Base-by-base conservation (phyloP, 495 filamentous ascomycete species). In the Ramalina intermedia region DNA sequence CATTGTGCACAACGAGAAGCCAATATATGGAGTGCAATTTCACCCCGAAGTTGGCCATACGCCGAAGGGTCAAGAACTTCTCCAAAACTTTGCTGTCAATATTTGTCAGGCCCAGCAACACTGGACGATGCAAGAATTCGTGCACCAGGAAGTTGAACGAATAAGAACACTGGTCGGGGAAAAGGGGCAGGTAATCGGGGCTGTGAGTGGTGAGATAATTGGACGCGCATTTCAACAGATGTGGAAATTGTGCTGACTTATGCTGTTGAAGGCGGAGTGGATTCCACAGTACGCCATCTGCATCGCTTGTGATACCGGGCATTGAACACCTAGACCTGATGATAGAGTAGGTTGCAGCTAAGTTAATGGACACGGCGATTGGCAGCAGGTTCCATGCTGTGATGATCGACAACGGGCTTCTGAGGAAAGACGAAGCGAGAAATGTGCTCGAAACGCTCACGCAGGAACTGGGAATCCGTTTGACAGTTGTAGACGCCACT, bases 331-430 rank as follows among this genome's bases (percentile, higher is more conserved):
- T n/a, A 38, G 7, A 18, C 40, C 42, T 46, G 20, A 51, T 16
- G 26, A 20, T 27, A 14, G 7, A 5, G 20, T 24, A 52, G 49
- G 43, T 87, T 16, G 91, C 81, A 2, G 89, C 90, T 1, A 82
- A 81, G 59, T 70, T 96, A 4, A 93, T 94, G 85, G 67, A 79
- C 24, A 72, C 81, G 48, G 85, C 84, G 17, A 90, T 93, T 53
- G 81, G 80, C 16, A 73, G 79, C 50, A 76, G 90, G 9, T 96
- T 95, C 68, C 79, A 93, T 53, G 88, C 90, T 37, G 79, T 98
- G 0, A 73, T 95, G 0, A 79, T 96, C 16, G 78, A 98, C 67
- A 95, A 86, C 51, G 87, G 88, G 13, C 73, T 87, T 45, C 82
- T 98, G 78, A 78, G 91, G 37, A 70, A 89, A 36, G 79, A 93